Evolutionary conservation across 192 early-diverging fungal genomes (phyloP), one percentile per base, ranked within the genome.

Genomic region (Haplosporangium gracile): DNA sequence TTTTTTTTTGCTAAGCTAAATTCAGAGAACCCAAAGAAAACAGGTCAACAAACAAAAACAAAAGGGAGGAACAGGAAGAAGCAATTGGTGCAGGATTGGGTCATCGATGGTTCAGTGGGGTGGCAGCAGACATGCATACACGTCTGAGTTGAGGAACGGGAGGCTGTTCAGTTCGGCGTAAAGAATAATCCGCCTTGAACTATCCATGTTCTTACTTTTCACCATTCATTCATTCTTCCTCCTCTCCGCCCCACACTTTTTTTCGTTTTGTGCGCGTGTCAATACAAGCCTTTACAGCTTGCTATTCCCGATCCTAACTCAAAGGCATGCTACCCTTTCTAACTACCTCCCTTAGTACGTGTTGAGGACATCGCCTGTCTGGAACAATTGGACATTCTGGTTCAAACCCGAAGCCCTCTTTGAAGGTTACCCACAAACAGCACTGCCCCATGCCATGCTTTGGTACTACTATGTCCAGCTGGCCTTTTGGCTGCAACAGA

Each of bases 401-500:
- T 89, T 82, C 71, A 80, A 87, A 47, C 88, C 92, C 26, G 81
- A 83, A 8, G 85, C 90, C 34, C 89, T 93, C 55, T 93, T 91
- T 83, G 88, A 85, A 22, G 91, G 80, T 32, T 93, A 93, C 72
- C 92, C 92, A 2, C 91, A 90, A 57, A 88, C 83, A 16, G 82
- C 88, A n/a, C 73, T 88, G 29, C 89, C 88, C 1, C 82, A 85
- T 45, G 40, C 79, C n/a, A 88, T 91, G 82, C 88, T 92, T 39
- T 92, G 92, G 74, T 93, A 94, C 68, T 93, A 93, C 70, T 82
- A 93, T 13, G 76, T 93, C 51, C 91, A 93, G 73, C 88, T 93
- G 32, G 89, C 88, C 16, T 93, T 88, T 69, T 93, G 93, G 93
- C 82, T 92, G 18, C 93, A 93, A 70, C 93, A 93, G 70, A 43